Evolutionary conservation across 164 flowering plant genomes (phyloP), one percentile per base, ranked within the genome.

Genomic region (Stephania japonica): DNA sequence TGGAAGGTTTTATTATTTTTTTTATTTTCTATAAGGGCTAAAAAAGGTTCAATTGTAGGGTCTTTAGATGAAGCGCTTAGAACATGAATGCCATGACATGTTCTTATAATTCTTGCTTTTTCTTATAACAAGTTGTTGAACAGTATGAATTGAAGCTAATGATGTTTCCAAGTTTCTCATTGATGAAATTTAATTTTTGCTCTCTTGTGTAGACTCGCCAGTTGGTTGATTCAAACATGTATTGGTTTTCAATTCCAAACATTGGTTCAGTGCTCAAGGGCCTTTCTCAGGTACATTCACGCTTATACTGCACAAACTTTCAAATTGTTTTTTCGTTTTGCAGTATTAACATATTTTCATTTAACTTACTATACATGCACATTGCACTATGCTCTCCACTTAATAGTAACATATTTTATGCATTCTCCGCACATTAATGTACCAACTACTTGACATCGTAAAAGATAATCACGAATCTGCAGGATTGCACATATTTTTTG

Each of bases 211-310:
- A 95, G 99, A 89, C 91, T 42, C 90, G 97, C 68, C 97, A 95
- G 81, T 85, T 93, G 78, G 86, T 91, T 75, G 98, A 93, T 84
- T 87, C 90, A 75, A 81, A 88, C 78, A 78, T 86, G 85, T 91
- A 91, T 75, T 93, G 99, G 99, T 93, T 93, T 80, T 85, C 98
- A 32, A 93, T 95, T 82, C 99, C 99, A 73, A 88, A 81, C 80
- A 86, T 93, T 80, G 98, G 98, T 72, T 81, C 86, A 38, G 70
- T 93, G 67, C 92, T 93, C 50, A 95, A 95, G 79, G 93, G 97
- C 43, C 89, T 95, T 42, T 84, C 90, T 44, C 97, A 93, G 97
- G 98, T 93, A 89, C 43, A 19, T 53, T 19, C 19, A 53, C 18
- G 18, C 61, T 4, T 13, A 53, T 53, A 53, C 14, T 16, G 61